A percentile compares a stretch with the other conserved stretches of the same genome.
These are phyloP conservation scores for Corylus avellana DNA, from an alignment of 306 rosid genomes.

Conservation along the genomic window DNA sequence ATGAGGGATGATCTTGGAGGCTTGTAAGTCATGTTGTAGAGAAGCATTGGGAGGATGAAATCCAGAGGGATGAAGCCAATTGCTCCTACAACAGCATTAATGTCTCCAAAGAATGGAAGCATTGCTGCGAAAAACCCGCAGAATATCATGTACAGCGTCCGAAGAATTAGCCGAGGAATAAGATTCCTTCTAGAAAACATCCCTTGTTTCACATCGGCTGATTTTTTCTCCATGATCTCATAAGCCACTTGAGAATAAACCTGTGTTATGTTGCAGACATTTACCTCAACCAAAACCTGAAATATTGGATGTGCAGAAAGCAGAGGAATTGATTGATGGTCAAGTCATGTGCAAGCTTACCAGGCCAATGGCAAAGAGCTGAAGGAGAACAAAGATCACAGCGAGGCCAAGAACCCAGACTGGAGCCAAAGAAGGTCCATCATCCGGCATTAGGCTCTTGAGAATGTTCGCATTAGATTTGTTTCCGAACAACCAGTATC, in stretches of 20 bases:
- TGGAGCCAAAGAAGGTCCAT: slow-evolving; percentile 83
- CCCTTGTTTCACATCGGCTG: slow-evolving; percentile 81
- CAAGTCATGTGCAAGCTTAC: slow-evolving; percentile 36
- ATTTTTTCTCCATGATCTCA: slow-evolving; percentile 87
- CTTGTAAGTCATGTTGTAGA: slow-evolving; percentile 80
- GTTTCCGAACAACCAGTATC: slow-evolving; percentile 89
- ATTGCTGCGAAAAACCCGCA: slow-evolving; percentile 90
- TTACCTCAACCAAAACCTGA: not conserved
- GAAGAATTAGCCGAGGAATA: slow-evolving; percentile 73
- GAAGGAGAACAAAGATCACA: slow-evolving; percentile 81
- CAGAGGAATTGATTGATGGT: not conserved
- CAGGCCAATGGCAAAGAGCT: slow-evolving; percentile 90
- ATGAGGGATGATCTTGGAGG: slow-evolving; percentile 61
- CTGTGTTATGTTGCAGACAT: slow-evolving; percentile 37
- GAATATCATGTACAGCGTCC: slow-evolving; percentile 66
- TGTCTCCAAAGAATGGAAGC: slow-evolving; percentile 95
- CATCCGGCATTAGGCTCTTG: slow-evolving; percentile 68
- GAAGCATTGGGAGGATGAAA: slow-evolving; percentile 91
- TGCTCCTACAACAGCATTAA: slow-evolving; percentile 84
- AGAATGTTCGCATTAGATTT: slow-evolving; percentile 72
- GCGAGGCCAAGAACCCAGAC: slow-evolving; percentile 82
- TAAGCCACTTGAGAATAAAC: slow-evolving; percentile 99
- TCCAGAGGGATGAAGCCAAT: slow-evolving; percentile 92
- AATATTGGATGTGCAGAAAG: no score
- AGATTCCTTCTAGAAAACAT: slow-evolving; percentile 80